Percentiles rank a stretch among this genome's conserved stretches.
Conservation (phyloP, 2,329 filamentous ascomycete genomes). For the Verticillium longisporum region DNA sequence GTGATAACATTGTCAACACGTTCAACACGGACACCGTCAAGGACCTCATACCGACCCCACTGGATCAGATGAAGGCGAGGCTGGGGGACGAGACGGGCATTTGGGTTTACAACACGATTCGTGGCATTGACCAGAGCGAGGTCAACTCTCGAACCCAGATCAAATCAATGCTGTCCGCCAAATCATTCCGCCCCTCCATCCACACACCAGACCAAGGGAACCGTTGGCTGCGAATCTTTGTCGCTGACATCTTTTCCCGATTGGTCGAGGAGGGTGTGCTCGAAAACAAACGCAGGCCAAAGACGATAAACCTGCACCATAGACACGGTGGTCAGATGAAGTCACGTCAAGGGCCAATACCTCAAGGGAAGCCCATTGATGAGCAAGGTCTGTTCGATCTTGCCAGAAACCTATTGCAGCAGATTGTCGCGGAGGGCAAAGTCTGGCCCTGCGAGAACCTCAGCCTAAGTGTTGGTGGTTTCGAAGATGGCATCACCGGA, state of each 20-base stretch:
- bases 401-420: constrained; percentile 67
- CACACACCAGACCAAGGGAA: constrained; percentile 69
- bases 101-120: constrained; percentile 80
- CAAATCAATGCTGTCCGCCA: constrained; percentile 95
- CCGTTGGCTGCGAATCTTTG: constrained; percentile 87
- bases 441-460: constrained; percentile 92
- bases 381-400: constrained; percentile 68
- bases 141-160: constrained; percentile 89
- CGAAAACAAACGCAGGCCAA: constrained; percentile 80
- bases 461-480: constrained; percentile 81
- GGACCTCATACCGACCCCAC: constrained; percentile 64
- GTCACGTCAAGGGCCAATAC: constrained; percentile 71
- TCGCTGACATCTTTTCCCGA: constrained; percentile 82
- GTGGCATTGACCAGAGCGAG: constrained; percentile 80
- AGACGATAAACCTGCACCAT: constrained; percentile 79
- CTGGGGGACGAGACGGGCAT: constrained; percentile 77
- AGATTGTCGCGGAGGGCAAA: constrained; percentile 69
- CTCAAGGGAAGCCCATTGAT: constrained; percentile 65
- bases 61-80: constrained; percentile 71
- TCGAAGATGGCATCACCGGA: constrained; percentile 77
- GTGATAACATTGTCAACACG: constrained; percentile 70
- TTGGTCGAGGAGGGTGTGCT: constrained; percentile 85
- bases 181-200: constrained; percentile 85
- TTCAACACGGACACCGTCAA: constrained; percentile 77
- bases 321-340: constrained; percentile 66